phyloP scores from a whole-genome alignment of 371 early-diverging fungal genomes.

The Sporodiniella umbellata region DNA sequence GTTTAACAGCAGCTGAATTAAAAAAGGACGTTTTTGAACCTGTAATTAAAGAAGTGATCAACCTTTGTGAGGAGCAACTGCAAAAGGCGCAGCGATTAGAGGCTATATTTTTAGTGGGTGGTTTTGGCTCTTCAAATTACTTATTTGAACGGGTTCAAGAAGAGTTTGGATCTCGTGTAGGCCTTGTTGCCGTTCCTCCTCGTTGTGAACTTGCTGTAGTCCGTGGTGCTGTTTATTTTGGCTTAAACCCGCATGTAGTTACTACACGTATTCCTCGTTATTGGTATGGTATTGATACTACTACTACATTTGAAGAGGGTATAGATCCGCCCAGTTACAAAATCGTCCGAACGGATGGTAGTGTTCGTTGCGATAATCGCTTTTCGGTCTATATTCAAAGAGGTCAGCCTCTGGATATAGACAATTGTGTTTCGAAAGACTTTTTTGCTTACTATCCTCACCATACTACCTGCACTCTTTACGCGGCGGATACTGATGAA shows the following conservation, averaged over 20 bases:
- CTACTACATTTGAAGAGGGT: conserved; percentile 54
- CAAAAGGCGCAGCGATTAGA: conserved; percentile 43
- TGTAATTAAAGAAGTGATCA: conserved; percentile 45
- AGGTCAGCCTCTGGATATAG: conserved; percentile 38
- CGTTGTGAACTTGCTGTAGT: conserved; percentile 54
- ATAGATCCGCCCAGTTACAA: conserved; percentile 50
- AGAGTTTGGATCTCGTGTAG: conserved; percentile 39
- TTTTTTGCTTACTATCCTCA: conserved; percentile 51
- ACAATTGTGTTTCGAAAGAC: conserved; percentile 31
- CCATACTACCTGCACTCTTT: conserved; percentile 51
- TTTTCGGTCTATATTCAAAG: conserved; percentile 48
- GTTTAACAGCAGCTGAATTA: conserved; percentile 52
- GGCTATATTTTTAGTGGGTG: conserved; percentile 60
- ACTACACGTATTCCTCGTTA: conserved; percentile 60
- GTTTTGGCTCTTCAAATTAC: conserved; percentile 62
- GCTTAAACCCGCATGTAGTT: conserved; percentile 52
- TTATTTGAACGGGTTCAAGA: conserved; percentile 50
- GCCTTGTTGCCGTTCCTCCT: conserved; percentile 48
- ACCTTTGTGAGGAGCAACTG: conserved; percentile 46
- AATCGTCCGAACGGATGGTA: conserved; percentile 48
- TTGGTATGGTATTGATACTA: conserved; percentile 64
- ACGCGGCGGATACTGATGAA: conserved; percentile 49
- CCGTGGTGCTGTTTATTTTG: conserved; percentile 58
- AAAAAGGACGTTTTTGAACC: conserved; percentile 54
- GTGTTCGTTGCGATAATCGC: conserved; percentile 48